Conservation (phyloP, 768 basidiomycete species). For the Tephrocybe sp. region DNA sequence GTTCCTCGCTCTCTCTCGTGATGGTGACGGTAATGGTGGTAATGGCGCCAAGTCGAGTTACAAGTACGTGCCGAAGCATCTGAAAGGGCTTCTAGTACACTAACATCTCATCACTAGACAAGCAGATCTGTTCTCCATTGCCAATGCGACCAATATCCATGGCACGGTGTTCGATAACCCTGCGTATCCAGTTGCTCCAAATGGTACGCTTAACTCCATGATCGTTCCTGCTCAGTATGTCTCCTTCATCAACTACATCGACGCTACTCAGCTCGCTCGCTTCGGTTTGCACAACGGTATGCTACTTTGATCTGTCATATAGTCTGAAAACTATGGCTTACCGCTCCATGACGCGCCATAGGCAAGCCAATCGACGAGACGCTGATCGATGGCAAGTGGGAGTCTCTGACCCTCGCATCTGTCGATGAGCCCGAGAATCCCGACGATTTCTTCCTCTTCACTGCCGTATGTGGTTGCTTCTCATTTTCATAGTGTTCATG, state of each 20-base stretch:
- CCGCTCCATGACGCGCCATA: slow-evolving; percentile 21
- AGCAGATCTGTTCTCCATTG: slow-evolving; percentile 58
- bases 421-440: slow-evolving; percentile 11
- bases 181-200: slow-evolving; percentile 44
- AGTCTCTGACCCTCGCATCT: slow-evolving; percentile 49
- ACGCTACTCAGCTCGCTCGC: slow-evolving; percentile 48
- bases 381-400: slow-evolving; percentile 64
- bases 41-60: slow-evolving; percentile 44
- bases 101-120: slow-evolving; percentile 34
- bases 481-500: neutral
- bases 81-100: neutral
- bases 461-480: slow-evolving; percentile 9
- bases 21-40: slow-evolving; percentile 58
- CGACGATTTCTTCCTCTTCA: slow-evolving; percentile 17
- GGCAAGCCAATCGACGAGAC: slow-evolving; percentile 46
- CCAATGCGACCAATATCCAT: slow-evolving; percentile 57
- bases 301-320: neutral
- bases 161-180: slow-evolving; percentile 52
- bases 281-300: slow-evolving; percentile 62
- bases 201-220: slow-evolving; percentile 41
- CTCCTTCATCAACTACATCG: slow-evolving; percentile 53
- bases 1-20: slow-evolving; percentile 58
- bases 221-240: slow-evolving; percentile 54
- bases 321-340: neutral
- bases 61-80: slow-evolving; percentile 33